Evolutionary conservation across 2,329 filamentous ascomycete species (phyloP), one percentile per base, ranked within the genome.

Genomic region (Albifimbria verrucaria): DNA sequence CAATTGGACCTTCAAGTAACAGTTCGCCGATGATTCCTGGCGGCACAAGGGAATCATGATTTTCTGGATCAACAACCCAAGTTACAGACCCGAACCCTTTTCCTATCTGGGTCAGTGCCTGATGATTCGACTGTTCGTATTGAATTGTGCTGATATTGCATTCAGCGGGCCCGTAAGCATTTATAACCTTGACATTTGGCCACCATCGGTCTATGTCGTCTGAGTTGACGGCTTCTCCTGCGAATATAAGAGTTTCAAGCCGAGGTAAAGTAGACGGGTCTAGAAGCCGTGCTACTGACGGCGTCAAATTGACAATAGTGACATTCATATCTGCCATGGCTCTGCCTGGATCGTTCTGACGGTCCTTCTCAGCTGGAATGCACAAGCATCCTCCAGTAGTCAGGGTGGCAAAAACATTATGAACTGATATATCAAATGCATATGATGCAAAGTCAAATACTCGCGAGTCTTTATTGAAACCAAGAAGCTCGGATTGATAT

Each of bases 281-380:
- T 4, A 78, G 60, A 2, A 77, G 68, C 2, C 71, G 68, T 3
- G 73, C 73, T 1, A 79, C 73, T 0, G 74, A 75, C 0, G 77
- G 77, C 0, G 77, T 79, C 64, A 80, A 20, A 2, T 59, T 28
- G 3, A 53, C 24, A 12, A 41, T 41, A 20, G 55, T 57, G 6
- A 57, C 58, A 70, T 47, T 69, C 65, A n/a, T 70, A 67, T 65
- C 71, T 70, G 54, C 75, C 75, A 75, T 73, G 11, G 69, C 69
- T 4, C 68, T 68, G 21, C 68, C 69, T 15, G 79, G 58, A 51
- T 77, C 67, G 52, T 79, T 78, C 51, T 79, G 69, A 4, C 78
- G 72, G 48, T 79, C 74, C 26, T 75, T 70, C 18, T 82, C 79
- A 1, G 76, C 78, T 1, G 79, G 77, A 18, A 82, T 76, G 57